phyloP scores from a whole-genome alignment of 2,329 filamentous ascomycete species.

The Aspergillus pseudonomiae region DNA sequence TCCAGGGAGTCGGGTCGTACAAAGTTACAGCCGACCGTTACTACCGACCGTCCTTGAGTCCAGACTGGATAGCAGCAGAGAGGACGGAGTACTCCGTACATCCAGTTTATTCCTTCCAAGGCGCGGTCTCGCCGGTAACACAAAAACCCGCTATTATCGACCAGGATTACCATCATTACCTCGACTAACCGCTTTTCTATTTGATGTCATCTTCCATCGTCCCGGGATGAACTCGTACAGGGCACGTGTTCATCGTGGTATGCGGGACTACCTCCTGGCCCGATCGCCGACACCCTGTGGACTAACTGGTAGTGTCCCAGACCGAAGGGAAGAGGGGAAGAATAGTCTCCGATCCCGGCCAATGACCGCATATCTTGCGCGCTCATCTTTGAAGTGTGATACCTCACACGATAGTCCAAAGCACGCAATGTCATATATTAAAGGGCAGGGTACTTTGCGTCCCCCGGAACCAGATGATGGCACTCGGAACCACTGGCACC shows the following conservation, averaged over 20 bases:
- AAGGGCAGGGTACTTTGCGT: not conserved
- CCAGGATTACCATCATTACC: not conserved
- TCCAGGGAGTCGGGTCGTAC: not conserved
- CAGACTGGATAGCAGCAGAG: not conserved
- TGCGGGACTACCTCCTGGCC: slow-evolving; percentile 20
- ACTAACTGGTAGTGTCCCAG: not conserved
- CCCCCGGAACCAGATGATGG: not conserved
- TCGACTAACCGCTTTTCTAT: not conserved
- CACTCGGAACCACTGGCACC: not conserved
- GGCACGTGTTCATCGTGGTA: slow-evolving; percentile 25
- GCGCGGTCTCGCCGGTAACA: not conserved
- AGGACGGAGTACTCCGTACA: too few species aligned
- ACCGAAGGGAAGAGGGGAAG: not conserved
- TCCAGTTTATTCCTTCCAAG: not conserved
- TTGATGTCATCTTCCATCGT: not conserved
- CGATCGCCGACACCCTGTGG: not conserved
- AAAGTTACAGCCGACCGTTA: slow-evolving; percentile 14
- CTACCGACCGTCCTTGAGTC: slow-evolving; percentile 7
- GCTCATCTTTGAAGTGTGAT: not conserved
- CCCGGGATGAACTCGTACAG: not conserved
- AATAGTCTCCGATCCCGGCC: not conserved
- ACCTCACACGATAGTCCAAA: not conserved
- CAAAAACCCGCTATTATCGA: not conserved
- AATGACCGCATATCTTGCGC: not conserved
- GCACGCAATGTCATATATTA: not conserved